Evolutionary conservation across 2,329 filamentous ascomycete genomes (phyloP), one percentile per base, ranked within the genome.

Genomic region (Aspergillus intermedius): DNA sequence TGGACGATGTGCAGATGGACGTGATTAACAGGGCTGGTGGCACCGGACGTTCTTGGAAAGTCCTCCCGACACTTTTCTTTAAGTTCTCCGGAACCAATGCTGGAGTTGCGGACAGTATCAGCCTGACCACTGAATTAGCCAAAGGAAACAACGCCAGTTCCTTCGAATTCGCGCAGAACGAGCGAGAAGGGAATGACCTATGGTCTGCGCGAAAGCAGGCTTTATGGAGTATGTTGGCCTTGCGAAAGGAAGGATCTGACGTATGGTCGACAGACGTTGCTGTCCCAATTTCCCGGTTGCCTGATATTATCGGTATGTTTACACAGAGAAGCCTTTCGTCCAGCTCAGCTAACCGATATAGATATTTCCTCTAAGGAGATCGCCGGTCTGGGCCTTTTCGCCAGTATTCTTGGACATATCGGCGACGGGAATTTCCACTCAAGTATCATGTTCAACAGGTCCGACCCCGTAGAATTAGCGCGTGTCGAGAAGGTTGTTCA

Each of bases 361-460:
- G 90, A 95, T 65, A 76, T 89, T 40, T 91, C 87, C 54, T 95
- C 95, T 73, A 87, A 88, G 64, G 88, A 95, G 62, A 84, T 95
- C 78, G 87, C 91, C 60, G 83, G 88, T 10, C 76, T 95, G 9
- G 89, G 88, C 0, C 72, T 95, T 1, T 95, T 95, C 64, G 88
- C 89, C 1, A 90, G 86, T 60, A 87, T 95, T 23, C 74, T 96
- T 3, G 91, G 91, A 3, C 91, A 96, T 62, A 86, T 96, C 49
- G 91, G 91, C 10, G 91, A 95, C 63, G 91, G 91, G 34, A 96
- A 96, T 68, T 96, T 96, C 73, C 91, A 96, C 66, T 85, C 91
- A 65, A 88, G 86, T 63, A 93, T 96, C 69, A 85, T 96, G 71
- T 96, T 95, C 66, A 82, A 93, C 68, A 79, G 80, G 22, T 77